Base-by-base conservation (phyloP, 495 filamentous ascomycete genomes). In the Xanthoparmelia taractica region DNA sequence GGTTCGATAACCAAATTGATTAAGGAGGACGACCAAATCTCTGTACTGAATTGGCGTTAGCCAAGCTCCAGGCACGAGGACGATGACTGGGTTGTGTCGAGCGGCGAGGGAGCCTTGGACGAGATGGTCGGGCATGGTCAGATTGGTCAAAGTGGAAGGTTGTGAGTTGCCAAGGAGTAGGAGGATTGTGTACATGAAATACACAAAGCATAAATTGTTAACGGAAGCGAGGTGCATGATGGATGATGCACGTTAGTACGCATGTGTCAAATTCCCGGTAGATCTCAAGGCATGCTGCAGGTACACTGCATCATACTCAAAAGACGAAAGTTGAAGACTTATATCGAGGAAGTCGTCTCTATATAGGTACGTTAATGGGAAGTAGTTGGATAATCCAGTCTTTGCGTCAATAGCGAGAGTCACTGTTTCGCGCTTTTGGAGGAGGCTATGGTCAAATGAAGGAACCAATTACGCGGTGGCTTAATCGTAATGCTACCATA, bases 21-120 rank as follows among this genome's bases (percentile, higher is more conserved):
- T 47, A 40, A 83, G 75, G 31, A 73, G 61, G 11, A 72, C 48
- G 25, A 69, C 69, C 10, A 81, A 69, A 41, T 69, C 66, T 60
- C 68, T 36, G 65, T 71, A 79, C 55, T 67, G 74, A 4, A 64
- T 63, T 1, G 74, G 64, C 17, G 33, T 70, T 66, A 78, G 76
- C 80, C 80, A 82, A 4, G 79, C 75, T 1, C 80, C 80, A 11
- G 74, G 77, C 15, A 82, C 72, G 57, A 80, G 71, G 60, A 81
- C 68, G 55, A 83, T 58, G 59, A 40, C 48, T 12, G 63, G 63
- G 2, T 54, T 54, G 48, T 25, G 10, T 10, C 8, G 10, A 8
- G 10, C 48, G 10, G 7, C 10, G 8, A 54, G 23, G 8, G 48
- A 25, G 29, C 29, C 23, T 27, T 54, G 12, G 20, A 12, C 20